phyloP scores from a whole-genome alignment of 2,329 filamentous ascomycete genomes.

The Alternaria brassicae region DNA sequence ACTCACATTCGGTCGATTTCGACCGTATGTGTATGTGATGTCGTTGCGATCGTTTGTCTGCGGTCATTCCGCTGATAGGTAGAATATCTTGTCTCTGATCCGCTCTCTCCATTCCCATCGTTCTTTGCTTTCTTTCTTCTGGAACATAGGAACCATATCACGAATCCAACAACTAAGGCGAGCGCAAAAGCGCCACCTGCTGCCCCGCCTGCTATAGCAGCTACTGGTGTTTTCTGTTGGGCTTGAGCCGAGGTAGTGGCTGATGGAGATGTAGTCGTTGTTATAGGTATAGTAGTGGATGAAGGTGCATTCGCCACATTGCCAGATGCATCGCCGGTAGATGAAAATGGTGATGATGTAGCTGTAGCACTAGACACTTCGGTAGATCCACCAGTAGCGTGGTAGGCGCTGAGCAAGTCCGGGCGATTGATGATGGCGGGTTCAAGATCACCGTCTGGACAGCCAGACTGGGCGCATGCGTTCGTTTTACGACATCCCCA shows the following conservation, averaged over 20 bases:
- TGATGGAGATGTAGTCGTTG: constrained; percentile 1
- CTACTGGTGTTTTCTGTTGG: constrained; percentile 15
- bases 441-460: constrained; percentile 36
- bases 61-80: not conserved
- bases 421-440: constrained; percentile 26
- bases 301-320: not conserved
- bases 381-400: constrained; percentile 18
- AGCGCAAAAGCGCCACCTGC: constrained; percentile 29
- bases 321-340: not conserved
- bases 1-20: not conserved
- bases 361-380: constrained; percentile 5
- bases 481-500: constrained; percentile 51
- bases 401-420: constrained; percentile 22
- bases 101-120: not conserved
- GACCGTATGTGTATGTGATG: not conserved
- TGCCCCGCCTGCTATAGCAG: constrained; percentile 35
- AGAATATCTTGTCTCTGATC: not conserved
- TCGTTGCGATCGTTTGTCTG: not conserved
- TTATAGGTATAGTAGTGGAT: not conserved
- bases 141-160: constrained; percentile 28
- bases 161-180: constrained; percentile 19
- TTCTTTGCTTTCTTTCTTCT: constrained; percentile 14
- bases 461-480: constrained; percentile 42
- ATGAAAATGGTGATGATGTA: constrained; percentile 6
- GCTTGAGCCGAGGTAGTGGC: not conserved